Evolutionary conservation across 2,329 filamentous ascomycete genomes (phyloP).

Genomic region (Didymella exigua): DNA sequence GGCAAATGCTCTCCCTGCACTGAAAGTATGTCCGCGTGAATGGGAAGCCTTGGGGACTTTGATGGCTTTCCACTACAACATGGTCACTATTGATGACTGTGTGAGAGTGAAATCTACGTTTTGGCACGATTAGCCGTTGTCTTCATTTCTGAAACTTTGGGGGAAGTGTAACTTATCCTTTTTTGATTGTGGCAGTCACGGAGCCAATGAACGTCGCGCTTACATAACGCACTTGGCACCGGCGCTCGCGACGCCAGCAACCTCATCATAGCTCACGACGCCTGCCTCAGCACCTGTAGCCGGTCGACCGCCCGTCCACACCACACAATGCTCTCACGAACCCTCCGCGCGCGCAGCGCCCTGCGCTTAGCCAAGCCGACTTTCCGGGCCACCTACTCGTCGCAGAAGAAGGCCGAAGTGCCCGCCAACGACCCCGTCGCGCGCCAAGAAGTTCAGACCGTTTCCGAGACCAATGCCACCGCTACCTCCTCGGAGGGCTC

Average conservation of each 20-base stretch:
- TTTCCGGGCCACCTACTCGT: constrained; percentile 32
- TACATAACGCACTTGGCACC: constrained; percentile 17
- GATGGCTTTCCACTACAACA: no score
- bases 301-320: constrained; percentile 6
- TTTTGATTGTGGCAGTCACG: no score
- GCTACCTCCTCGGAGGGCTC: constrained; percentile 58
- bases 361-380: constrained; percentile 32
- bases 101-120: no score
- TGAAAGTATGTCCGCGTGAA: no score
- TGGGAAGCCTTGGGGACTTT: no score
- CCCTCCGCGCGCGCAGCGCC: constrained; percentile 37
- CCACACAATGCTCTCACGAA: constrained; percentile 33
- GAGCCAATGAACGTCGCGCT: constrained; percentile 6
- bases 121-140: no score
- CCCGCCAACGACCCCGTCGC: constrained; percentile 68
- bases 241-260: constrained; percentile 2
- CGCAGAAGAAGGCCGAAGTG: constrained; percentile 55
- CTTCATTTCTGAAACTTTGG: no score
- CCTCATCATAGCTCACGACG: constrained; percentile 16
- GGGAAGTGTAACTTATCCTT: no score
- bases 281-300: constrained; percentile 1
- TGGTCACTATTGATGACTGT: no score
- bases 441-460: constrained; percentile 55
- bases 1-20: no score
- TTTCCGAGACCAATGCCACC: constrained; percentile 66